Conservation (phyloP, 139 green algal species). For the Closterium sp. region DNA sequence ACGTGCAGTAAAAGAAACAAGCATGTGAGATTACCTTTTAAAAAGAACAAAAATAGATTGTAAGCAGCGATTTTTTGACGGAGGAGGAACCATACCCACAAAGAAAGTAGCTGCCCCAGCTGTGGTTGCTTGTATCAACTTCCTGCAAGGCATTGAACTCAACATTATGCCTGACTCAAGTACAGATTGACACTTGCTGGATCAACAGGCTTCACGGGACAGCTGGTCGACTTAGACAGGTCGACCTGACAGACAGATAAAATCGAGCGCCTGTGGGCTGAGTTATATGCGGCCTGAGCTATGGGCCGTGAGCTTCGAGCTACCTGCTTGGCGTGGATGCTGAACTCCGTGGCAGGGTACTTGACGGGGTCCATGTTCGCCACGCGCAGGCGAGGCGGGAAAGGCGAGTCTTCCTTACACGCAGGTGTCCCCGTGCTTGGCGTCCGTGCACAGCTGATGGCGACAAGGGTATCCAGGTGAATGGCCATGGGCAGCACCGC, state of each 20-base stretch:
- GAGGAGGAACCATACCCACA: conserved; percentile 74
- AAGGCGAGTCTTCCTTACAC: background rate
- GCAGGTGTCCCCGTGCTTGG: background rate
- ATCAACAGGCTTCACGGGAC: background rate
- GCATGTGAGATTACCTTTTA: background rate
- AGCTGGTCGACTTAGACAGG: background rate
- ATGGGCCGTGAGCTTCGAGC: background rate
- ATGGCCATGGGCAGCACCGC: conserved; percentile 98
- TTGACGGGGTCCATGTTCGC: conserved; percentile 70
- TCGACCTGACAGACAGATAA: too few species aligned
- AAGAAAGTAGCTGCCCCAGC: conserved; percentile 93
- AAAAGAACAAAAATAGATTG: background rate
- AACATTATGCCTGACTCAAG: background rate
- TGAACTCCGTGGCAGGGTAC: conserved; percentile 75
- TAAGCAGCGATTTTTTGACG: background rate
- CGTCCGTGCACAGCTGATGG: background rate
- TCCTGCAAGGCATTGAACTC: conserved; percentile 55
- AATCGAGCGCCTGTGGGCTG: too few species aligned
- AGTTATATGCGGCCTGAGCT: too few species aligned
- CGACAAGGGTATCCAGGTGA: conserved; percentile 55
- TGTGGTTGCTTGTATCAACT: conserved; percentile 78
- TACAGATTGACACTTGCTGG: background rate
- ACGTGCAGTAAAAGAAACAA: background rate
- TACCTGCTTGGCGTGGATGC: conserved; percentile 63
- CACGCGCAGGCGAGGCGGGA: conserved; percentile 60